Evolutionary conservation across 768 basidiomycete species (phyloP).

Genomic region (Kwoniella bestiolae): DNA sequence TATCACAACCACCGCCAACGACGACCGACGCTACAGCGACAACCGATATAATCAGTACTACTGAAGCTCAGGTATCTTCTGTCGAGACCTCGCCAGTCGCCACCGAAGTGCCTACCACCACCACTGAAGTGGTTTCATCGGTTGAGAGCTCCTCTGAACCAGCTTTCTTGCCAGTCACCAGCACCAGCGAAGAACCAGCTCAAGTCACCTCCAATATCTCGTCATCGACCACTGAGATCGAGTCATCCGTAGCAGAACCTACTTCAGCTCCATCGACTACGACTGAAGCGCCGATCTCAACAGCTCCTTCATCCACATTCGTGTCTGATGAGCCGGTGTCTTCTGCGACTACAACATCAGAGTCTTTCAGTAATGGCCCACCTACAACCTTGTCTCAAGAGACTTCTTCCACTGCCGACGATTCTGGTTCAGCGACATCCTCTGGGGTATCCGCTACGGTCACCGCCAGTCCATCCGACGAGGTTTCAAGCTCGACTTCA

Average conservation of each 20-base stretch:
- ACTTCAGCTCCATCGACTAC: background rate
- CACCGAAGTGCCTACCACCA: background rate
- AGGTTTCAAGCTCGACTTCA: background rate
- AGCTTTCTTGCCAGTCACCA: background rate
- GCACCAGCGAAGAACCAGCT: constrained; percentile 9
- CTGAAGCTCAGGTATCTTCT: too few relatives aligned
- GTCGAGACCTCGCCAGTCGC: background rate
- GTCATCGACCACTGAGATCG: background rate
- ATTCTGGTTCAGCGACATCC: background rate
- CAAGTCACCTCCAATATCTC: constrained; percentile 3
- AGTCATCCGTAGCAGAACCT: background rate
- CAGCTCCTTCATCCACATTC: background rate
- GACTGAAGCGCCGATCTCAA: background rate
- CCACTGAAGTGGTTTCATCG: constrained; percentile 7
- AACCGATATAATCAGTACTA: background rate
- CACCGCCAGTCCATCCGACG: constrained; percentile 2
- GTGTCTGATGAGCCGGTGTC: constrained; percentile 1
- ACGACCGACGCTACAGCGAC: background rate
- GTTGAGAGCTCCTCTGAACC: background rate
- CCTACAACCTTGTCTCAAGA: background rate
- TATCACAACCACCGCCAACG: background rate
- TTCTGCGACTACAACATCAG: background rate
- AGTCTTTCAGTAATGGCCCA: background rate
- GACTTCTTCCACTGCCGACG: background rate
- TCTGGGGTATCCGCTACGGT: background rate